Percentiles rank a stretch among this genome's conserved stretches.
Conservation (phyloP, 179 eudicot genomes). For the Nepenthes alata region DNA sequence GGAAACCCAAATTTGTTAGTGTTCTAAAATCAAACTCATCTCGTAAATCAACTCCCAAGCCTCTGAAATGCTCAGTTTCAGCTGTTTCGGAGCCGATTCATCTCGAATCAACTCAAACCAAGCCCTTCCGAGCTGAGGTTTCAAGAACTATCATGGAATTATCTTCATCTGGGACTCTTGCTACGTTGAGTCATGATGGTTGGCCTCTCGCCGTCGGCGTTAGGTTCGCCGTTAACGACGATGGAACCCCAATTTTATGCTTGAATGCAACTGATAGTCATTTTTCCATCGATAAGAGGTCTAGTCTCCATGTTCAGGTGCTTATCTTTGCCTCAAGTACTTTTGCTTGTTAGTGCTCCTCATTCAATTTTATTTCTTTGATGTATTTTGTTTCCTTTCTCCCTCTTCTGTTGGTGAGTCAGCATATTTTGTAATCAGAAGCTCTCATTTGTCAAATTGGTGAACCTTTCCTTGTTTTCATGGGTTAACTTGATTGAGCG, state of each 20-base stretch:
- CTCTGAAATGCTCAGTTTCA: conserved; percentile 30
- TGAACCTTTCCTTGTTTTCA: no score
- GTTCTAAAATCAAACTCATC: conserved; percentile 10
- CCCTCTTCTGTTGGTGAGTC: neutral
- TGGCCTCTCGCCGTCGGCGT: conserved; percentile 74
- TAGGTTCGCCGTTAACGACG: conserved; percentile 53
- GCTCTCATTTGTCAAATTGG: no score
- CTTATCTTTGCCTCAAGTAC: neutral
- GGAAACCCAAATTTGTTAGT: conserved; percentile 1
- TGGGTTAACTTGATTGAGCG: no score
- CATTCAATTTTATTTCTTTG: neutral
- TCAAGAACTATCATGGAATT: conserved; percentile 87
- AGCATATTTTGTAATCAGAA: neutral
- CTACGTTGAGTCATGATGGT: conserved; percentile 48
- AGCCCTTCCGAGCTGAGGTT: conserved; percentile 75
- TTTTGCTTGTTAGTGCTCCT: neutral
- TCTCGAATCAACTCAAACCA: conserved; percentile 14
- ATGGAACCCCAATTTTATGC: conserved; percentile 56
- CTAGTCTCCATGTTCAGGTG: conserved; percentile 82
- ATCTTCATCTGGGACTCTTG: conserved; percentile 57
- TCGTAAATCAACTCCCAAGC: conserved; percentile 16
- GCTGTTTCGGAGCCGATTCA: conserved; percentile 31
- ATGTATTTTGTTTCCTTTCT: neutral
- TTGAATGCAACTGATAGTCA: conserved; percentile 23
- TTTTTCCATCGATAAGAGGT: conserved; percentile 27